A percentile compares a stretch with the other conserved stretches of the same genome.
Conservation (phyloP, 1,284 basidiomycete genomes). For the Athelia sp. region DNA sequence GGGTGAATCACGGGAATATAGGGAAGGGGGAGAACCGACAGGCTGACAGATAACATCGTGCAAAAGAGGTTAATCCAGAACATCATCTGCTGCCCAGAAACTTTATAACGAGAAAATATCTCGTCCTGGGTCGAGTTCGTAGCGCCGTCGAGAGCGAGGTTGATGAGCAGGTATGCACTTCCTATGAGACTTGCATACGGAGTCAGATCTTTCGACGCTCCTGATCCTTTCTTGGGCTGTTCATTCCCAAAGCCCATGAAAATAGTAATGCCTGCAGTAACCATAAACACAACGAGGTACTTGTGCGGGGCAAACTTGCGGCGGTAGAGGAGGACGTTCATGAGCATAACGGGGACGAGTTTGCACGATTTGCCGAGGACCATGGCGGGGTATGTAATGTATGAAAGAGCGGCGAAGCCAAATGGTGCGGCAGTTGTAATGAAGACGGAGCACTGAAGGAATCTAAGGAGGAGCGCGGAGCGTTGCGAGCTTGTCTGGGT, state of each 20-base stretch:
- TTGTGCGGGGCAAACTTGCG: constrained; percentile 90
- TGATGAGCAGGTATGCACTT: constrained; percentile 73
- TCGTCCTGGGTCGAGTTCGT: constrained; percentile 99
- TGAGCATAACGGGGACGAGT: constrained; percentile 92
- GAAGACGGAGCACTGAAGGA: constrained; percentile 82
- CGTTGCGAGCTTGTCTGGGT: constrained; percentile 25
- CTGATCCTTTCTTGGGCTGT: constrained; percentile 38
- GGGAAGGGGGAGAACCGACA: constrained; percentile 68
- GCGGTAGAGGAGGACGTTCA: constrained; percentile 90
- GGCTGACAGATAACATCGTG: constrained; percentile 60
- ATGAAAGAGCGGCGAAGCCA: constrained; percentile 89
- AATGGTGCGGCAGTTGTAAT: constrained; percentile 93
- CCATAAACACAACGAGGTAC: constrained; percentile 89
- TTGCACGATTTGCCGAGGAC: constrained; percentile 99
- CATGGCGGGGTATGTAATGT: constrained; percentile 98
- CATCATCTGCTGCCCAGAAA: constrained; percentile 99
- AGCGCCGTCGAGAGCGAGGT: constrained; percentile 89
- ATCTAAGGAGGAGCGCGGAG: constrained; percentile 56
- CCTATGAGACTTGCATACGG: constrained; percentile 58
- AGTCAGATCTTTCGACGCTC: constrained; percentile 25
- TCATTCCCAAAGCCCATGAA: constrained; percentile 89
- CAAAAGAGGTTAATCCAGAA: constrained; percentile 92
- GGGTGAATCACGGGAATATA: constrained; percentile 76
- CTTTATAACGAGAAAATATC: constrained; percentile 76
- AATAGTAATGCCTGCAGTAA: constrained; percentile 89